phyloP scores from a whole-genome alignment of 208 protist species.

The Leptomonas pyrrhocoris region DNA sequence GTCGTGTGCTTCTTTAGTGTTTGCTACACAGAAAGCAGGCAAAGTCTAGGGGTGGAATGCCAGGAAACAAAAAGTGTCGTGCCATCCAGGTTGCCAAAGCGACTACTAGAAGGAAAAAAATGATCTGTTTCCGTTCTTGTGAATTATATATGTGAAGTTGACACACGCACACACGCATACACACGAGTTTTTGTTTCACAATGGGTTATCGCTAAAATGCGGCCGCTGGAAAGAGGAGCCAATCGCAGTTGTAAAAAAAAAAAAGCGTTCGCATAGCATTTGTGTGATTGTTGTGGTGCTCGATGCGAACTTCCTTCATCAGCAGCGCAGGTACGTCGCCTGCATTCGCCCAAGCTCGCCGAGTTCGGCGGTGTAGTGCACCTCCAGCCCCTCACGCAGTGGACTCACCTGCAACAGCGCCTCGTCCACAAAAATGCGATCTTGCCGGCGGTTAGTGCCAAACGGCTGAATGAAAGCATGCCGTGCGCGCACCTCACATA shows the following conservation, averaged over 20 bases:
- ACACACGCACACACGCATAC: too few species aligned
- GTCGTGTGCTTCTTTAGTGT: too few species aligned
- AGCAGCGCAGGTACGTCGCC: conserved; percentile 16
- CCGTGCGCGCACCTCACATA: conserved; percentile 56
- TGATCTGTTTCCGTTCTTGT: too few species aligned
- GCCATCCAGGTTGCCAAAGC: too few species aligned
- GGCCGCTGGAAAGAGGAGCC: too few species aligned
- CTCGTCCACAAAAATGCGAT: conserved; percentile 51
- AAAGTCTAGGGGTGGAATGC: too few species aligned
- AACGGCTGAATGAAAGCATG: conserved; percentile 68
- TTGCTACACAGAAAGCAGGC: too few species aligned
- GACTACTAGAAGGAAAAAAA: background rate
- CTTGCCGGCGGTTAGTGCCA: conserved; percentile 42
- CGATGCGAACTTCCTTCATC: background rate
- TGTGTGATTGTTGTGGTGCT: background rate
- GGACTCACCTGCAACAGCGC: conserved; percentile 13
- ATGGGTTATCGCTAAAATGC: too few species aligned
- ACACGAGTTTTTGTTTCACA: background rate
- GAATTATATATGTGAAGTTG: too few species aligned
- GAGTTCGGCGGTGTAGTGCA: conserved; percentile 33
- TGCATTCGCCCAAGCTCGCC: conserved; percentile 25
- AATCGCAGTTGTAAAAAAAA: too few species aligned
- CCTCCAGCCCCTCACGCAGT: conserved; percentile 22
- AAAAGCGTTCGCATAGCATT: background rate
- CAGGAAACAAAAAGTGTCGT: too few species aligned